Percentiles rank a stretch among this genome's conserved stretches.
Conservation (phyloP, 352 stramenopile genomes). For the Phytophthora brassicae region DNA sequence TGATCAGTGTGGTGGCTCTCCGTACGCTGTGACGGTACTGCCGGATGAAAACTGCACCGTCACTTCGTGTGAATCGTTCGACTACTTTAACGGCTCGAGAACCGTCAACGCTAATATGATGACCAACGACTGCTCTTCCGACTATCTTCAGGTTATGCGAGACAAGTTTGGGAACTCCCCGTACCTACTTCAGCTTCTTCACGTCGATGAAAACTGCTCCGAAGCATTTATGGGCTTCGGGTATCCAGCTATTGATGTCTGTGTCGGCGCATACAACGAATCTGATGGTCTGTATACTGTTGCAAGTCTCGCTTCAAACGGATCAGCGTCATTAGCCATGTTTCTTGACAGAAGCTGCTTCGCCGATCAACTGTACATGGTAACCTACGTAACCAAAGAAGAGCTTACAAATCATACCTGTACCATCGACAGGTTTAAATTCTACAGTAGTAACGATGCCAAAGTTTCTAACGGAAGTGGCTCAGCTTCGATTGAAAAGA, state of each 20-base stretch:
- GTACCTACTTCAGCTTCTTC: slow-evolving; percentile 24
- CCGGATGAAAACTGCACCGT: slow-evolving; percentile 16
- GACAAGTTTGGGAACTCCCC: slow-evolving; percentile 26
- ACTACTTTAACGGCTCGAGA: slow-evolving; percentile 12
- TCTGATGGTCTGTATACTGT: slow-evolving; percentile 20
- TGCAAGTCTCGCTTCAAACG: slow-evolving; percentile 13
- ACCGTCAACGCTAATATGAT: slow-evolving; percentile 28
- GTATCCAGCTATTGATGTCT: slow-evolving; percentile 20
- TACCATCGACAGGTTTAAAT: slow-evolving; percentile 20
- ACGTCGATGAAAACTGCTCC: slow-evolving; percentile 26
- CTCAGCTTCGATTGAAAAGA: neutral
- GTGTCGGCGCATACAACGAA: slow-evolving; percentile 31
- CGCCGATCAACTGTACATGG: slow-evolving; percentile 20
- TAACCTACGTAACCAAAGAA: slow-evolving; percentile 13
- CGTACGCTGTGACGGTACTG: slow-evolving; percentile 20
- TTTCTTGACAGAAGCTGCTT: slow-evolving; percentile 23
- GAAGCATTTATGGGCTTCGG: slow-evolving; percentile 22
- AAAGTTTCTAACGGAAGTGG: slow-evolving; percentile 5
- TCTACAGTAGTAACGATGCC: slow-evolving; percentile 29
- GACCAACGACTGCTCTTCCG: slow-evolving; percentile 22
- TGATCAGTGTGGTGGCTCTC: slow-evolving; percentile 15
- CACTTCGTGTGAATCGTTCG: slow-evolving; percentile 14
- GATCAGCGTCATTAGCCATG: slow-evolving; percentile 17
- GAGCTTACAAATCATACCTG: slow-evolving; percentile 19
- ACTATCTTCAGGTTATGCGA: slow-evolving; percentile 19